Evolutionary conservation across 371 early-diverging fungal species (phyloP).

Genomic region (Saksenaea vasiformis): DNA sequence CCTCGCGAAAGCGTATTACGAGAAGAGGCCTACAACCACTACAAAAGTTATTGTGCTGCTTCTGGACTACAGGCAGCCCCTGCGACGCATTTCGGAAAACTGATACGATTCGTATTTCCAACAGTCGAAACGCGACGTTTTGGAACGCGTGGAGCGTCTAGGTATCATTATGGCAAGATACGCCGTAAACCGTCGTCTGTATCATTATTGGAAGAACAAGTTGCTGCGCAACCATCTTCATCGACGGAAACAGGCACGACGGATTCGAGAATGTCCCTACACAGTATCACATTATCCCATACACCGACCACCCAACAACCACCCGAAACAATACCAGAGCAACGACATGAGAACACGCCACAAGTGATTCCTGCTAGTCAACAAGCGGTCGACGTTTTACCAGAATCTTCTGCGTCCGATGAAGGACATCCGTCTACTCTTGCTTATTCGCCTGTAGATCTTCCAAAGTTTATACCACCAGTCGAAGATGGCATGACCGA

Average conservation of each 20-base stretch:
- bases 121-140: not conserved
- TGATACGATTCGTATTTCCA: not conserved
- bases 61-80: not conserved
- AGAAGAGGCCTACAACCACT: not conserved
- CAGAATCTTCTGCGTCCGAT: not conserved
- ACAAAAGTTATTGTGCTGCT: not conserved
- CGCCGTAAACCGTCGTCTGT: not conserved
- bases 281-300: not conserved
- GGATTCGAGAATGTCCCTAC: not conserved
- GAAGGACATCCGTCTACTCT: not conserved
- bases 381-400: not conserved
- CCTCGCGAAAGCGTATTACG: not conserved
- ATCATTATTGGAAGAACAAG: not conserved
- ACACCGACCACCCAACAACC: not conserved
- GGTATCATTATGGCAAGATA: not conserved
- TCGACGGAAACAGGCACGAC: not conserved
- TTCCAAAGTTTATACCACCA: not conserved
- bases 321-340: not conserved
- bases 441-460: not conserved
- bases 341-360: not conserved
- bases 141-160: not conserved
- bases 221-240: not conserved
- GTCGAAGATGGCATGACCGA: not conserved
- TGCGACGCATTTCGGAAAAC: not conserved
- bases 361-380: not conserved